Conservation (phyloP, 2,329 filamentous ascomycete genomes). For the Beauveria rudraprayagi region DNA sequence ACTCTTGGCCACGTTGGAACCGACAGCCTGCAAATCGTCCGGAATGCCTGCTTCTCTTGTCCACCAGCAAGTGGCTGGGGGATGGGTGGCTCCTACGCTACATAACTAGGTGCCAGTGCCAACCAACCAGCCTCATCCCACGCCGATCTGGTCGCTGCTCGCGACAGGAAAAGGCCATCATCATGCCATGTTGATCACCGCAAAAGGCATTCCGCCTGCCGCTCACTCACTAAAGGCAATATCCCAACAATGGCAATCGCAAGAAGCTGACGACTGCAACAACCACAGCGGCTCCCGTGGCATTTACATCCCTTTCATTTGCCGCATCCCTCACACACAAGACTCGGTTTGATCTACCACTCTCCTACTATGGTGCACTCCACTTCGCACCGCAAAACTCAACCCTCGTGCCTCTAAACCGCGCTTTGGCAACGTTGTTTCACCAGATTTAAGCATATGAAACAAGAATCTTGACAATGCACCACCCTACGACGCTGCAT, state of each 20-base stretch:
- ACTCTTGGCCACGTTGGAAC: not conserved
- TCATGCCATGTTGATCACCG: not conserved
- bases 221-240: not conserved
- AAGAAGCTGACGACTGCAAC: not conserved
- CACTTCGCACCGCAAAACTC: not conserved
- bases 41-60: not conserved
- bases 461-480: not conserved
- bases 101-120: not conserved
- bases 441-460: not conserved
- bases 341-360: not conserved
- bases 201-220: not conserved
- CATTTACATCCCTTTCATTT: not conserved
- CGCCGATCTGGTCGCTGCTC: conserved; percentile 6
- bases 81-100: not conserved
- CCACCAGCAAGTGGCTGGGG: not conserved
- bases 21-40: conserved; percentile 1
- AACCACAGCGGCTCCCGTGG: not conserved
- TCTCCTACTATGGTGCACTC: not conserved
- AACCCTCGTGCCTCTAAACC: not conserved
- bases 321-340: not conserved
- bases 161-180: not conserved
- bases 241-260: not conserved
- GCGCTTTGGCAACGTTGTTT: not conserved
- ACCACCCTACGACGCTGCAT: not conserved
- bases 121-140: conserved; percentile 1